These are phyloP conservation scores for Persicaria tinctoria DNA, from an alignment of 148 eudicot genomes.

Conservation along the genomic window DNA sequence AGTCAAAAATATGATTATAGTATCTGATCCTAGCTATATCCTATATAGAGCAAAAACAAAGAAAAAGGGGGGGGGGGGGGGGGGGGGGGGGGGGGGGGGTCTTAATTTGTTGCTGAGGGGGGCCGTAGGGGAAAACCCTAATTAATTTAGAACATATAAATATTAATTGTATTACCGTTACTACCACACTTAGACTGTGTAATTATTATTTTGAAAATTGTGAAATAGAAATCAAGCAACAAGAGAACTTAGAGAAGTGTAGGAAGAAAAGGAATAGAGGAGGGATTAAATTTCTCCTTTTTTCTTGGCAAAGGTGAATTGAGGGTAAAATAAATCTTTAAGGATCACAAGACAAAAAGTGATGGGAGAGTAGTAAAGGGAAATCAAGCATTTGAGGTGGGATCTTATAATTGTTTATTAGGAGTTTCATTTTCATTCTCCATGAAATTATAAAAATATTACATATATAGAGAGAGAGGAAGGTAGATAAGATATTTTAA, in stretches of 20 bases:
- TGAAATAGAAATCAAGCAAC: neutral
- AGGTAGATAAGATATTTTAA: no score
- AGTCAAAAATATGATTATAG: neutral
- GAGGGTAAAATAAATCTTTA: neutral
- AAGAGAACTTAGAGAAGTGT: neutral
- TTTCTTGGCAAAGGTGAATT: neutral
- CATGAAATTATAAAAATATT: neutral
- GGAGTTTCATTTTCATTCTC: neutral
- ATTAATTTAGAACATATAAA: neutral
- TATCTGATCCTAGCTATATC: neutral
- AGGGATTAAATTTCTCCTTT: neutral
- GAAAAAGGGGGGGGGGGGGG: neutral
- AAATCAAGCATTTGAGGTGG: neutral
- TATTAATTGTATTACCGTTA: neutral
- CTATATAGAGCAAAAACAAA: neutral
- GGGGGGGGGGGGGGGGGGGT: neutral
- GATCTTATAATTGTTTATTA: neutral
- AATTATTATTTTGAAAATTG: neutral
- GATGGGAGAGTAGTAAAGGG: neutral
- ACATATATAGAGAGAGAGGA: no score
- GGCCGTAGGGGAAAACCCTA: conserved; percentile 4
- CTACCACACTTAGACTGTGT: neutral
- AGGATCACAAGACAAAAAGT: neutral
- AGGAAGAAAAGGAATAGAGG: no score
- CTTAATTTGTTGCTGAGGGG: neutral